Evolutionary conservation across 345 rosid genomes (phyloP).

Genomic region (Sisymbrium altissimum): DNA sequence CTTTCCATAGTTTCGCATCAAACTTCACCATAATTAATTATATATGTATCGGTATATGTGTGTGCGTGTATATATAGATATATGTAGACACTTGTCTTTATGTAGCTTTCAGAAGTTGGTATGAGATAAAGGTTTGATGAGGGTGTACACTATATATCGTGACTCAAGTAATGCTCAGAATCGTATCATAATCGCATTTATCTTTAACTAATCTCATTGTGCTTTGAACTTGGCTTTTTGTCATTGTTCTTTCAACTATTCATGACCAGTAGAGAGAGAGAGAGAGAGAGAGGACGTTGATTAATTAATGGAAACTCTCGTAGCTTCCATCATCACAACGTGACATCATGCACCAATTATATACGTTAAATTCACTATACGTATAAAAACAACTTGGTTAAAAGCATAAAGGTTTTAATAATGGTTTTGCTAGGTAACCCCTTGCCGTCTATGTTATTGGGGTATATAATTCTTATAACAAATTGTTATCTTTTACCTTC

Average conservation of each 20-base stretch:
- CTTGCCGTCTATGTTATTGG: neutral
- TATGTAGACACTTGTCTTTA: conserved; percentile 2
- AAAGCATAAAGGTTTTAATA: neutral
- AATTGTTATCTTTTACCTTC: too few relatives aligned
- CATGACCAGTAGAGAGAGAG: neutral
- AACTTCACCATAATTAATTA: conserved; percentile 29
- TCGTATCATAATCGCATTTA: conserved; percentile 23
- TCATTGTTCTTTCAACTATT: conserved; percentile 17
- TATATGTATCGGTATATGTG: neutral
- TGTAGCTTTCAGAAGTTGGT: conserved; percentile 25
- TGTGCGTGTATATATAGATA: neutral
- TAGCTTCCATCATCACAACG: conserved; percentile 22
- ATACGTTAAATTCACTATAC: neutral
- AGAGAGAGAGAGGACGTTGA: neutral
- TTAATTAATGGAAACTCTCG: conserved; percentile 23
- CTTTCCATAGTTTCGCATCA: conserved; percentile 43
- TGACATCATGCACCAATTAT: conserved; percentile 16
- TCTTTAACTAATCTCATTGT: neutral
- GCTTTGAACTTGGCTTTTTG: conserved; percentile 19
- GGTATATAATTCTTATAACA: neutral
- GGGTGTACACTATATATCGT: conserved; percentile 24
- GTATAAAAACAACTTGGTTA: neutral
- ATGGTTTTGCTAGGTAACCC: neutral
- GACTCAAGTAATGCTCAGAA: conserved; percentile 27
- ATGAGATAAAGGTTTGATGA: conserved; percentile 5